Evolutionary conservation across 2,329 filamentous ascomycete species (phyloP).

Genomic region (Rosellinia necatrix): DNA sequence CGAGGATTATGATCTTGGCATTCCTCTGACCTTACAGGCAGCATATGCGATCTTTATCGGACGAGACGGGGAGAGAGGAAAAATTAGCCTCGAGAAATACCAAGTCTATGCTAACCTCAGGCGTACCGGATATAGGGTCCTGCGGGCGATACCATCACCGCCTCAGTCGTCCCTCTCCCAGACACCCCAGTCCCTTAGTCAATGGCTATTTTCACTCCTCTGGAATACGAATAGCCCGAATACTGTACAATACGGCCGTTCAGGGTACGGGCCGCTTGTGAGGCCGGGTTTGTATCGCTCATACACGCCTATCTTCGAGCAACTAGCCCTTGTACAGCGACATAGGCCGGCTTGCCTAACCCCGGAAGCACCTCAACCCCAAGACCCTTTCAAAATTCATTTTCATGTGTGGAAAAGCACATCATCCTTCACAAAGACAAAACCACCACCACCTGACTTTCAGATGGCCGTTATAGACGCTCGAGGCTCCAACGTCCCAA

Average conservation of each 20-base stretch:
- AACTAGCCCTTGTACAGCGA: constrained; percentile 73
- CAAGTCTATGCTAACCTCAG: constrained; percentile 87
- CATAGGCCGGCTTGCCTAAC: constrained; percentile 60
- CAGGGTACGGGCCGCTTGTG: constrained; percentile 61
- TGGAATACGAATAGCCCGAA: constrained; percentile 8
- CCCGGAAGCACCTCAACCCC: constrained; percentile 28
- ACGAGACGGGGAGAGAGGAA: constrained; percentile 63
- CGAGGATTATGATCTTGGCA: constrained; percentile 61
- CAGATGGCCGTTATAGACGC: constrained; percentile 82
- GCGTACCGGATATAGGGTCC: constrained; percentile 79
- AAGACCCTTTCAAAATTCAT: constrained; percentile 70
- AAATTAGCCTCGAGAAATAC: constrained; percentile 75
- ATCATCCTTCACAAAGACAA: constrained; percentile 75
- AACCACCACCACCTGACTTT: constrained; percentile 79
- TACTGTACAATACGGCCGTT: constrained; percentile 33
- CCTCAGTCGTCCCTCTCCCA: constrained; percentile 24
- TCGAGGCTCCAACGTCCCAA: constrained; percentile 71
- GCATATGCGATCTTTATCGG: constrained; percentile 87
- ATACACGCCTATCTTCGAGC: constrained; percentile 74
- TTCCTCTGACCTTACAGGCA: constrained; percentile 90
- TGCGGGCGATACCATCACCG: constrained; percentile 62
- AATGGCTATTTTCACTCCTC: constrained; percentile 59
- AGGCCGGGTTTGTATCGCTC: constrained; percentile 67
- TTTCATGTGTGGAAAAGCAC: constrained; percentile 82
- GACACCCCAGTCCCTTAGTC: constrained; percentile 47